Conservation (phyloP, 148 eudicot genomes). For the Drosera capensis region DNA sequence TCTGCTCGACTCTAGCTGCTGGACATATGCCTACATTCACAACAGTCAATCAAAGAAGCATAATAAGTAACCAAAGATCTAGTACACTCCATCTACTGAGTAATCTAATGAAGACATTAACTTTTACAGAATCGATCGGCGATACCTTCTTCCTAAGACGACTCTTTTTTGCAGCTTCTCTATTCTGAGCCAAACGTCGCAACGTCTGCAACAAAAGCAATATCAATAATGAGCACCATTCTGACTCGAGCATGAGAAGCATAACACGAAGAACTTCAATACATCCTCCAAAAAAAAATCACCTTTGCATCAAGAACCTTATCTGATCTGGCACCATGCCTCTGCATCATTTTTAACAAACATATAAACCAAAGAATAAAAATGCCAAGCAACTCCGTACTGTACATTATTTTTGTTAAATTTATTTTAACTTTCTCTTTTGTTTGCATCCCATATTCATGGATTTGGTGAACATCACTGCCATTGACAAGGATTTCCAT, state of each 20-base stretch:
- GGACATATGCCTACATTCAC: conserved; percentile 86
- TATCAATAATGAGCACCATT: background rate
- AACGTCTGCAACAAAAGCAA: conserved; percentile 36
- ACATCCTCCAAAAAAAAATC: too few species aligned
- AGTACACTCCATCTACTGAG: background rate
- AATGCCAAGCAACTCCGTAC: too few species aligned
- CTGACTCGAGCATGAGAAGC: too few species aligned
- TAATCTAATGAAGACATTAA: background rate
- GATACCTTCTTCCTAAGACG: conserved; percentile 77
- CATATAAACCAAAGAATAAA: background rate
- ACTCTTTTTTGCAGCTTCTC: conserved; percentile 98
- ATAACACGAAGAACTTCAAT: too few species aligned
- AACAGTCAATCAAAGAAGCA: background rate
- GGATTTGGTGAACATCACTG: background rate
- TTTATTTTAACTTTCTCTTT: background rate
- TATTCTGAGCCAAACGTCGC: conserved; percentile 95
- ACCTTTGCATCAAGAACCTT: conserved; percentile 90
- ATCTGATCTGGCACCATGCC: conserved; percentile 63
- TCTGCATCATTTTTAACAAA: conserved; percentile 27
- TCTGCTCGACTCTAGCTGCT: conserved; percentile 87
- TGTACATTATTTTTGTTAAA: too few species aligned
- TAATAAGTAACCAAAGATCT: background rate
- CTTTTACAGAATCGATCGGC: background rate
- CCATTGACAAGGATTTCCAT: conserved; percentile 5
- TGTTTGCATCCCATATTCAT: background rate